Percentiles rank a stretch among this genome's conserved stretches.
phyloP scores from a whole-genome alignment of 441 rosid genomes.

The Populus tomentosa region DNA sequence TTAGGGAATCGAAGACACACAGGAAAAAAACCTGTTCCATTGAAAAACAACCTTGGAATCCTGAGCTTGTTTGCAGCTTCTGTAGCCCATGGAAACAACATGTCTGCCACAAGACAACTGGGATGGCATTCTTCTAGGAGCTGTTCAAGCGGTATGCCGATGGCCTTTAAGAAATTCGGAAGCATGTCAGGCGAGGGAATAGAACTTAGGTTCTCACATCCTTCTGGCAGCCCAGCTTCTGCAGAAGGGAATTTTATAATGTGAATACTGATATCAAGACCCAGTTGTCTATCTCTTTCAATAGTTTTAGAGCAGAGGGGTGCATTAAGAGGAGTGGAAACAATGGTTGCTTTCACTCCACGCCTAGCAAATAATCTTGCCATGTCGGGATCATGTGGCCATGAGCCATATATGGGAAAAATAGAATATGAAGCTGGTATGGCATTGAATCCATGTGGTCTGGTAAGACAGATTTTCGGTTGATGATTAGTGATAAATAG shows the following conservation, averaged over 20 bases:
- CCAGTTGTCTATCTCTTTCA: background rate
- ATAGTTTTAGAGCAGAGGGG: constrained; percentile 13
- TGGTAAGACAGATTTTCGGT: background rate
- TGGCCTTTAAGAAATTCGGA: constrained; percentile 11
- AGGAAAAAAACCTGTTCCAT: constrained; percentile 15
- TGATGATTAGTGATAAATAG: background rate
- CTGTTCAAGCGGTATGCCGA: constrained; percentile 7
- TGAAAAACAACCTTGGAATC: constrained; percentile 24
- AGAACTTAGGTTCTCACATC: constrained; percentile 11
- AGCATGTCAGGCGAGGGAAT: constrained; percentile 13
- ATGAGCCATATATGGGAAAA: constrained; percentile 25
- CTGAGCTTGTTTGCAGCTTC: constrained; percentile 10
- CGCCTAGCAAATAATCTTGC: constrained; percentile 27
- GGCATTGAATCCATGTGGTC: constrained; percentile 5
- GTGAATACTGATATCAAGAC: constrained; percentile 10
- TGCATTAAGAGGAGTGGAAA: constrained; percentile 24
- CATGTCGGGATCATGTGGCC: constrained; percentile 32
- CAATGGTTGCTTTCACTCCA: constrained; percentile 23
- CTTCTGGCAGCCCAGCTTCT: constrained; percentile 28
- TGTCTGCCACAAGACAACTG: constrained; percentile 14
- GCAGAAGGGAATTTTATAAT: constrained; percentile 14
- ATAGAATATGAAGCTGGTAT: constrained; percentile 15
- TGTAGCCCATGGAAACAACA: constrained; percentile 19
- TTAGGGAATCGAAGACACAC: background rate
- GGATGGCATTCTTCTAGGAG: constrained; percentile 15